Percentiles rank a stretch among this genome's conserved stretches.
phyloP scores from a whole-genome alignment of 1,284 basidiomycete species.

The Megacollybia platyphylla region DNA sequence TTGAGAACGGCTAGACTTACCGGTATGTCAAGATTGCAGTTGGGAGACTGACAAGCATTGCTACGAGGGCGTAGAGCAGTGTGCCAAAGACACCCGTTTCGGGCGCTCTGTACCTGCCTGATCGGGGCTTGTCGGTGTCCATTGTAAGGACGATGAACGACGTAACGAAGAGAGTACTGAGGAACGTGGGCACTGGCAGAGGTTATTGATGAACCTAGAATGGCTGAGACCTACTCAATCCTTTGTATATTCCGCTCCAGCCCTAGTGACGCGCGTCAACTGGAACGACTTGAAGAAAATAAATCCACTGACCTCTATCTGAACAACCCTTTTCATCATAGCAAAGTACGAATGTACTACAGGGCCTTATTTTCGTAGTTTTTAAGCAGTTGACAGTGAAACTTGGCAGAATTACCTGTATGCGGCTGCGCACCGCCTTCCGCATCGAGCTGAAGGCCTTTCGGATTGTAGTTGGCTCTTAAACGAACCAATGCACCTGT shows the following conservation, averaged over 20 bases:
- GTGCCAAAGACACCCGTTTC: constrained; percentile 55
- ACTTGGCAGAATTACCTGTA: constrained; percentile 44
- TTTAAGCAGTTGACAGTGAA: constrained; percentile 2
- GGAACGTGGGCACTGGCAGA: constrained; percentile 52
- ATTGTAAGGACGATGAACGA: constrained; percentile 44
- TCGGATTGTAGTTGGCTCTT: constrained; percentile 72
- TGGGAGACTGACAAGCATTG: constrained; percentile 73
- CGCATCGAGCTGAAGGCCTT: constrained; percentile 70
- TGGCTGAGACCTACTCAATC: constrained; percentile 45
- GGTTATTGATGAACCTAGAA: not conserved
- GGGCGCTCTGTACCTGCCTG: constrained; percentile 60
- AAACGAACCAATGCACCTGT: constrained; percentile 60
- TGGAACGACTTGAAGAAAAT: not conserved
- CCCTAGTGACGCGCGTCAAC: constrained; percentile 30
- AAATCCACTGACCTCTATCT: constrained; percentile 47
- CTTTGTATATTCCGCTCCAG: constrained; percentile 74
- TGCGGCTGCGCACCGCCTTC: constrained; percentile 67
- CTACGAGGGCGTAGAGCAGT: constrained; percentile 46
- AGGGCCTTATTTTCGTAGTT: constrained; percentile 6
- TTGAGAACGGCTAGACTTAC: constrained; percentile 23
- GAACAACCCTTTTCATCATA: constrained; percentile 65
- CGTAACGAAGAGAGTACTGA: constrained; percentile 49
- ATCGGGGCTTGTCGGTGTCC: constrained; percentile 38
- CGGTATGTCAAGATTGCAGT: constrained; percentile 71
- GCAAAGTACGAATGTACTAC: constrained; percentile 29